phyloP scores from a whole-genome alignment of 2,329 filamentous ascomycete species.

The Cordyceps cateniannulata region DNA sequence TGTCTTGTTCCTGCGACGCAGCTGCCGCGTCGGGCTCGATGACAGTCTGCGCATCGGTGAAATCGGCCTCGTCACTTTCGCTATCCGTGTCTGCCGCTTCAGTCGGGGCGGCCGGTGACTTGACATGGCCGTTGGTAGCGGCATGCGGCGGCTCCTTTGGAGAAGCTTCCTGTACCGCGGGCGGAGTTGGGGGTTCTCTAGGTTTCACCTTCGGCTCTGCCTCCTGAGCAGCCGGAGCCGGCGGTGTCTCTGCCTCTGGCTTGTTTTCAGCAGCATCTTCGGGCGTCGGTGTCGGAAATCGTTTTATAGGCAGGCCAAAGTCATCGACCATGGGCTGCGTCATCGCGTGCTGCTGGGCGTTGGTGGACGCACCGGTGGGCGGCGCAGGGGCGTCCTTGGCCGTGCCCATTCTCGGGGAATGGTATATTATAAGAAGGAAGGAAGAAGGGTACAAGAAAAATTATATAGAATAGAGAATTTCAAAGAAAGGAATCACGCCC shows the following conservation, averaged over 20 bases:
- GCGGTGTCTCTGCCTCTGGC: neutral
- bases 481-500: slow-evolving; percentile 17
- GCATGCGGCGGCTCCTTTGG: slow-evolving; percentile 17
- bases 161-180: slow-evolving; percentile 9
- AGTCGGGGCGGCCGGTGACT: neutral
- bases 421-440: slow-evolving; percentile 12
- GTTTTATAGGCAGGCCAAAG: slow-evolving; percentile 61
- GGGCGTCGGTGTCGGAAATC: slow-evolving; percentile 22
- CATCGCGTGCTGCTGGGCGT: neutral
- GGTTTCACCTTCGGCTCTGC: slow-evolving; percentile 8
- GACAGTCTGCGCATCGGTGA: slow-evolving; percentile 30
- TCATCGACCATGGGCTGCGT: slow-evolving; percentile 50
- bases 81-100: slow-evolving; percentile 18
- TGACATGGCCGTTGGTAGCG: neutral
- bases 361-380: slow-evolving; percentile 23
- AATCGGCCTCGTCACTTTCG: slow-evolving; percentile 33
- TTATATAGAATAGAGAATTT: neutral
- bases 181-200: neutral
- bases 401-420: slow-evolving; percentile 18
- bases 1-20: slow-evolving; percentile 19
- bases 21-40: slow-evolving; percentile 20
- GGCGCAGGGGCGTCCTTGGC: slow-evolving; percentile 21
- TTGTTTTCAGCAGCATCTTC: neutral
- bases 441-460: neutral
- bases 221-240: slow-evolving; percentile 7